phyloP scores from a whole-genome alignment of 192 early-diverging fungal genomes.

The Paraglomus brasilianum region DNA sequence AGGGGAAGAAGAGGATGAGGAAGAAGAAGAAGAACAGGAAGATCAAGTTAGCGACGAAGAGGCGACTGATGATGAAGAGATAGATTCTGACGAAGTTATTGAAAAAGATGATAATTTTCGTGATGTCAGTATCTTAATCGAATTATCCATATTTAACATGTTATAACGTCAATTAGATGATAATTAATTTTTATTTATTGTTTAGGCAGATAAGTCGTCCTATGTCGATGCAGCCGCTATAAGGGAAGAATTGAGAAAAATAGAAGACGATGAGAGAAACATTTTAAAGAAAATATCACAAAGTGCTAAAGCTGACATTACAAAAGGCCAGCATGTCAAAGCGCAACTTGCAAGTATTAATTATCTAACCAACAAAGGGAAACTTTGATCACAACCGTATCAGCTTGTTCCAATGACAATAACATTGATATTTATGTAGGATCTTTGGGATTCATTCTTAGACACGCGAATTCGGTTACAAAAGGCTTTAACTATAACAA shows the following conservation, averaged over 20 bases:
- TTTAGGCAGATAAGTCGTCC: no score
- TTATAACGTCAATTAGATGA: conserved; percentile 25
- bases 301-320: conserved; percentile 73
- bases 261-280: conserved; percentile 81
- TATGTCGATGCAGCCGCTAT: conserved; percentile 39
- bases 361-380: neutral
- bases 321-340: conserved; percentile 89
- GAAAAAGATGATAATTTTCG: conserved; percentile 36
- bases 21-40: conserved; percentile 38
- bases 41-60: conserved; percentile 47
- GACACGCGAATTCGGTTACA: conserved; percentile 89
- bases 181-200: no score
- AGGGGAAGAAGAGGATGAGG: conserved; percentile 37
- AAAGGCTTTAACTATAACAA: conserved; percentile 69
- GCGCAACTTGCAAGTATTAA: conserved; percentile 75
- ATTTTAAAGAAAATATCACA: conserved; percentile 76
- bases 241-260: conserved; percentile 62
- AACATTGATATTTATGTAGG: conserved; percentile 35
- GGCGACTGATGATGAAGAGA: conserved; percentile 39
- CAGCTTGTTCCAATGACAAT: neutral
- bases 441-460: conserved; percentile 77
- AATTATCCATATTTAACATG: conserved; percentile 18
- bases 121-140: conserved; percentile 40
- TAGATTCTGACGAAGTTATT: conserved; percentile 36
- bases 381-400: neutral